These are phyloP conservation scores for Aspergillus uvarum DNA, from an alignment of 2,329 filamentous ascomycete species.

Conservation along the genomic window DNA sequence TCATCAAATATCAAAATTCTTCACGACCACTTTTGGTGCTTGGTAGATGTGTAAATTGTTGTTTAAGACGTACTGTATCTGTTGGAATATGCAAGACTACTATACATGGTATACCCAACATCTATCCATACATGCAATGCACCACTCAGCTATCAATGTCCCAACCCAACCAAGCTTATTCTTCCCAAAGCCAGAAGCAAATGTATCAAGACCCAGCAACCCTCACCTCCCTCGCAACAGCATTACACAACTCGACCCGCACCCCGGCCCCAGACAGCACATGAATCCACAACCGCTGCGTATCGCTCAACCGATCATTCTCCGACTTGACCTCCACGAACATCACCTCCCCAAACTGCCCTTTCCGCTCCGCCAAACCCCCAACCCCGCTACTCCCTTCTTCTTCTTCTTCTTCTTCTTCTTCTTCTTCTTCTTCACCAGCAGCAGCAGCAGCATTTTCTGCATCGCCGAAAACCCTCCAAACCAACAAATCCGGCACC, in stretches of 20 bases:
- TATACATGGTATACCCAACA: background rate
- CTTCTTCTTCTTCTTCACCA: background rate
- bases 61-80: too few relatives aligned
- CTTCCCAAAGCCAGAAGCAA: too few relatives aligned
- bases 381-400: background rate
- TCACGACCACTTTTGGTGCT: too few relatives aligned
- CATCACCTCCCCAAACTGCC: conserved; percentile 58
- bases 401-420: background rate
- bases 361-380: background rate
- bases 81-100: too few relatives aligned
- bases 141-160: background rate
- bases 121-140: background rate
- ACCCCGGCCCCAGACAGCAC: conserved; percentile 83
- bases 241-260: conserved; percentile 75
- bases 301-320: conserved; percentile 93
- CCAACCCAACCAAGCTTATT: background rate
- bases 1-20: too few relatives aligned
- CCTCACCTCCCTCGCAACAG: conserved; percentile 57
- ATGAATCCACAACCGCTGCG: conserved; percentile 95
- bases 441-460: background rate
- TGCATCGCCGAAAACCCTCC: conserved; percentile 57
- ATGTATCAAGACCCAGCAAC: background rate
- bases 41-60: background rate
- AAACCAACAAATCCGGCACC: conserved; percentile 89
- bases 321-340: conserved; percentile 79